Evolutionary conservation across 768 basidiomycete species (phyloP).

Genomic region (Lentinula lateritia): DNA sequence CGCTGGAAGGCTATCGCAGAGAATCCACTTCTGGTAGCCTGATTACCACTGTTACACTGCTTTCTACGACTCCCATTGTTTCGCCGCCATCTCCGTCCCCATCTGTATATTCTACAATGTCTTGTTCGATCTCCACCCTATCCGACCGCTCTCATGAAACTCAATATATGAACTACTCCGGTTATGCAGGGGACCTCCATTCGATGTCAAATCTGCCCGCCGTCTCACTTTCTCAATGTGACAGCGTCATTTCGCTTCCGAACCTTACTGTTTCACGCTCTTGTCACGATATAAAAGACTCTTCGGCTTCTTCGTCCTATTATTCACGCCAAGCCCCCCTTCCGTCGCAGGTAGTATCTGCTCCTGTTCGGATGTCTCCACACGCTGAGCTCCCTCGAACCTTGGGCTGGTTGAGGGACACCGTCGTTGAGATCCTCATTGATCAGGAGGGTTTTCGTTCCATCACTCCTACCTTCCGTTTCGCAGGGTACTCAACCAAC

Average conservation of each 20-base stretch:
- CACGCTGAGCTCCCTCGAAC: slow-evolving; percentile 25
- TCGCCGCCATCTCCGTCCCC: slow-evolving; percentile 24
- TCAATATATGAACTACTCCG: not conserved
- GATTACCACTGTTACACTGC: not conserved
- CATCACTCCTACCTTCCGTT: slow-evolving; percentile 52
- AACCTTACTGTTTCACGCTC: slow-evolving; percentile 6
- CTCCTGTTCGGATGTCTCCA: slow-evolving; percentile 7
- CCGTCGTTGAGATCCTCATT: slow-evolving; percentile 59
- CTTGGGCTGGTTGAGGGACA: slow-evolving; percentile 49
- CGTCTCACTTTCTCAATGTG: slow-evolving; percentile 7
- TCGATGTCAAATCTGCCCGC: not conserved
- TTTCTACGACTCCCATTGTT: slow-evolving; percentile 14
- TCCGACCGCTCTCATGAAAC: not conserved
- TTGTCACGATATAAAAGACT: slow-evolving; percentile 9
- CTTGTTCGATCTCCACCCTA: not conserved
- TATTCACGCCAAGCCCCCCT: not conserved
- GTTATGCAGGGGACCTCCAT: not conserved
- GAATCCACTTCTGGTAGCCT: not conserved
- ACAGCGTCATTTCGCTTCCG: slow-evolving; percentile 6
- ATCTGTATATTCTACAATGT: slow-evolving; percentile 17
- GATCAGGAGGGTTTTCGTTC: slow-evolving; percentile 83
- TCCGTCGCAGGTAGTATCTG: slow-evolving; percentile 8
- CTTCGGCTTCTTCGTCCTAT: slow-evolving; percentile 2
- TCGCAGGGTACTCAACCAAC: slow-evolving; percentile 42
- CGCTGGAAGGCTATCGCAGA: not conserved